Evolutionary conservation across 2,329 filamentous ascomycete species (phyloP), one percentile per base, ranked within the genome.

Genomic region (Curvularia sp.): DNA sequence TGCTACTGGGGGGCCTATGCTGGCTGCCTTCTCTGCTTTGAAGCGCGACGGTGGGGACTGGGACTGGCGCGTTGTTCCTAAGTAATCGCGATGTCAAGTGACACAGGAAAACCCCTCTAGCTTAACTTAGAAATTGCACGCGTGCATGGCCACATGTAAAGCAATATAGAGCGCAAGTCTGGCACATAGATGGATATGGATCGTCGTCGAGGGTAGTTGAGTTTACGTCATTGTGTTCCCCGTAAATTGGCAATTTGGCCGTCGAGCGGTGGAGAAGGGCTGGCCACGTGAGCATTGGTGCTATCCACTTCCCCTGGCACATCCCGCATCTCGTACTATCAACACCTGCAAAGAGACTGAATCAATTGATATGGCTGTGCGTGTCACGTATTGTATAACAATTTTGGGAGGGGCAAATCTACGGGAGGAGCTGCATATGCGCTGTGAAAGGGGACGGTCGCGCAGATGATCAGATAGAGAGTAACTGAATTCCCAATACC

Each of bases 91-190:
- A n/a, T 55, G 49, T 50, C 41, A 43, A 56, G 51, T 57, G 53
- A 43, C 23, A 43, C 41, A 8, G 41, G 15, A 43, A 43, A 51
- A 42, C 18, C n/a, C 30, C 19, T 48, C 55, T 53, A 58, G 57
- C 61, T 64, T 51, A 56, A 63, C 61, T 43, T 56, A 59, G 61
- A 38, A 41, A 48, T 27, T 54, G 13, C 55, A 52, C 60, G 59
- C 46, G 62, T 62, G 64, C 57, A 47, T 53, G 48, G 46, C 38
- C 42, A 57, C 62, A 62, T 38, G 53, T 48, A 47, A 53, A 43
- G 28, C n/a, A 51, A 56, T 32, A 57, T 46, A 46, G 57, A 45
- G 46, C 50, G 54, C 49, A 46, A 49, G 55, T 56, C 39, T 36
- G 49, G 52, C 49, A 53, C 19, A 36, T 63, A 59, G 39, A 64